These are phyloP conservation scores for Petasospora rhodanensis DNA, from an alignment of 1,139 yeast species.

Conservation along the genomic window DNA sequence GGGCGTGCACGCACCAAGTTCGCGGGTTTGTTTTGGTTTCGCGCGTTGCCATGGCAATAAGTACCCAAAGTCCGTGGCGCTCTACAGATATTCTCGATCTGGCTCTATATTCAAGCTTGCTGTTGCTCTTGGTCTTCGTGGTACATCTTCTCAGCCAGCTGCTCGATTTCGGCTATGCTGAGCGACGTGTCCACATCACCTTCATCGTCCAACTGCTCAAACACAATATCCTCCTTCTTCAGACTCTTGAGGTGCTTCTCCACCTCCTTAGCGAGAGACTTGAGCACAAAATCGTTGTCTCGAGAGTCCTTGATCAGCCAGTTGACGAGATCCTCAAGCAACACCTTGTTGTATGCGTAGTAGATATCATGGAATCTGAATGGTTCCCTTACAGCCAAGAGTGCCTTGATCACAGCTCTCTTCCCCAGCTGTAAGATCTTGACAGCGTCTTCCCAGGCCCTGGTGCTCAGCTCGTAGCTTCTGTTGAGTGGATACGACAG, in stretches of 20 bases:
- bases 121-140: slow-evolving; percentile 3
- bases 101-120: too few species aligned
- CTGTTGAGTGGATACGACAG: slow-evolving; percentile 78
- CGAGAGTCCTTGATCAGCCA: slow-evolving; percentile 66
- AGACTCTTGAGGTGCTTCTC: slow-evolving; percentile 29
- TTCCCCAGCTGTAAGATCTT: slow-evolving; percentile 64
- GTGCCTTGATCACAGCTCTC: slow-evolving; percentile 51
- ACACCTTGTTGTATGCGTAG: slow-evolving; percentile 75
- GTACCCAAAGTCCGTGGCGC: too few species aligned
- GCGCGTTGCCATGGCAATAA: neutral
- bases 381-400: slow-evolving; percentile 62
- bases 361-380: slow-evolving; percentile 85
- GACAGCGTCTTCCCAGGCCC: slow-evolving; percentile 76
- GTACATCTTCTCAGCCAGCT: slow-evolving; percentile 51
- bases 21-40: slow-evolving; percentile 4
- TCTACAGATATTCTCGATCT: too few species aligned
- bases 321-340: slow-evolving; percentile 74
- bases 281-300: slow-evolving; percentile 43
- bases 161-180: slow-evolving; percentile 46
- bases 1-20: neutral
- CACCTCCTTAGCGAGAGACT: slow-evolving; percentile 66
- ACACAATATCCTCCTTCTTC: slow-evolving; percentile 31
- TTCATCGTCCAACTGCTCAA: slow-evolving; percentile 32
- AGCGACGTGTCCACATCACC: slow-evolving; percentile 30
- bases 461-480: slow-evolving; percentile 52